Percentiles rank a stretch among this genome's conserved stretches.
Conservation (phyloP, 176 grass and related monocot species). For the Carex myosuroides region DNA sequence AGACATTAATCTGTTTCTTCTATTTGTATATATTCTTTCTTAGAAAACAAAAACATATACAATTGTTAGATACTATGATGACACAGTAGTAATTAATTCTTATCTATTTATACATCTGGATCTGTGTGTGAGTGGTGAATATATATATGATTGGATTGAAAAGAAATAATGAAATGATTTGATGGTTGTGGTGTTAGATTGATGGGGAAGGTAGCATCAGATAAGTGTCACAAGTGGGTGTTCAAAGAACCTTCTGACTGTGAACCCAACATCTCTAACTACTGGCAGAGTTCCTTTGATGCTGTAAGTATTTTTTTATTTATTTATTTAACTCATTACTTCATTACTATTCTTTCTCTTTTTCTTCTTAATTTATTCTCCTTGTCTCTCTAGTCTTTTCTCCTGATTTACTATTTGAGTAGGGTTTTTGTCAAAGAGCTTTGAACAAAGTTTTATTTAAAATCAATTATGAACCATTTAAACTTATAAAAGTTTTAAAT, state of each 20-base stretch:
- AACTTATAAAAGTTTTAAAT: too few relatives aligned
- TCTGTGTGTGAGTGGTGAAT: neutral
- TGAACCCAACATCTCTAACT: constrained; percentile 99
- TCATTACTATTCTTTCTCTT: neutral
- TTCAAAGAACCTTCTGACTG: constrained; percentile 99
- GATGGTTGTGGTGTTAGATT: constrained; percentile 42
- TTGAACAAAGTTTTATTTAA: too few relatives aligned
- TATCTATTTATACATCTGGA: neutral
- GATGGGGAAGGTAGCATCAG: constrained; percentile 99
- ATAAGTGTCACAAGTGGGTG: constrained; percentile 99
- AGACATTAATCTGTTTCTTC: neutral
- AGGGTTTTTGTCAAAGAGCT: too few relatives aligned
- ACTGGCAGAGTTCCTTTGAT: constrained; percentile 99
- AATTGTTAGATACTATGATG: constrained; percentile 1
- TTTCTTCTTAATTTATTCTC: constrained; percentile 30
- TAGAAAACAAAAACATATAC: neutral
- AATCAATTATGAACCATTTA: too few relatives aligned
- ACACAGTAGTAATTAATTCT: neutral
- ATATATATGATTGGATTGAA: constrained; percentile 5
- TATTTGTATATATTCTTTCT: neutral
- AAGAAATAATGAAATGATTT: neutral
- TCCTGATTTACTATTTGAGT: neutral
- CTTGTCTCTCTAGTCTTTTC: neutral
- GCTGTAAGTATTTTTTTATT: constrained; percentile 59
- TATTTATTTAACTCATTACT: neutral